Evolutionary conservation across 352 stramenopile genomes (phyloP), one percentile per base, ranked within the genome.

Genomic region (Globisporangium rhizosaccharum): DNA sequence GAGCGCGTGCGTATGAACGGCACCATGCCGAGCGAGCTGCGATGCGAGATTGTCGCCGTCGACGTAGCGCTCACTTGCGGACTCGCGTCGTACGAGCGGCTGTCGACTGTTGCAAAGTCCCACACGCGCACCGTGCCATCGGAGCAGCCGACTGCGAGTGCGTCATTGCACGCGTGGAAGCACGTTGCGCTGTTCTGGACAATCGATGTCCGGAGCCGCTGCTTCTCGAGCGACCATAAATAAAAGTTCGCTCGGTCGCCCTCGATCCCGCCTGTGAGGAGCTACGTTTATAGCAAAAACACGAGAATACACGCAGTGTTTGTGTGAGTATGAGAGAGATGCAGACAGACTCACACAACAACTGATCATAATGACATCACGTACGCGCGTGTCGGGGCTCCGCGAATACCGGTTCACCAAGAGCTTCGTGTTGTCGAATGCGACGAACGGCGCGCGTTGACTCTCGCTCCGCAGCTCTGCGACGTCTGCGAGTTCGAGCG

Each of bases 71-170:
- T 85, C 45, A 89, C 61, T 41, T 82, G 64, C 2, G 82, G 51
- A 41, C 60, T 80, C 10, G 70, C 60, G 36, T 85, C 81, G 25
- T 66, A 65, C 23, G 75, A 80, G 15, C 75, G 78, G 20, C 61
- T 72, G 50, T 91, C 76, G 18, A 91, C 67, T 26, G 73, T 65
- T 12, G 79, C 74, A 52, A 92, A 90, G 61, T 86, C 87, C 86
- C 86, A 95, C 54, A 93, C 70, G 42, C 90, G 89, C 44, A 95
- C 84, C 0, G 67, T 85, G 4, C 86, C 86, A 49, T 95, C 86
- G 2, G 67, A 62, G 55, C 82, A 90, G 14, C 86, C 86, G 53
- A 95, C 69, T 2, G 84, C 86, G 23, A 95, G 57, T 4, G 82
- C 83, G 63, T 93, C 85, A 33, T 92, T 85, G 65, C 84, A 94